phyloP scores from a whole-genome alignment of 169 alveolate species.

The Babesia bigemina region DNA sequence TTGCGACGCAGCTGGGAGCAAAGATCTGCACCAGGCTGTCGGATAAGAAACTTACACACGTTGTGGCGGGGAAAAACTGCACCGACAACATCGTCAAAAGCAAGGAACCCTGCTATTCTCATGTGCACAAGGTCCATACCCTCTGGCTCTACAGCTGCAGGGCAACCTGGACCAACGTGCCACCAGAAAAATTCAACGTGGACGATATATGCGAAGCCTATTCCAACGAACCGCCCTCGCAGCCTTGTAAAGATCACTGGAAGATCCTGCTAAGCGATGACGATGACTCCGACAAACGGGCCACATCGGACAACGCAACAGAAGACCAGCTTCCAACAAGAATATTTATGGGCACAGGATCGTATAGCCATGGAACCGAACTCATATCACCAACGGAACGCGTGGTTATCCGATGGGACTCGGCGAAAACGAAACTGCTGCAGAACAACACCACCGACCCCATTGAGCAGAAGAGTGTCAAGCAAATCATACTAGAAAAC shows the following conservation, averaged over 20 bases:
- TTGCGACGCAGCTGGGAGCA: conserved; percentile 87
- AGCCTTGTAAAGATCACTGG: conserved; percentile 90
- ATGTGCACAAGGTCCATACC: conserved; percentile 85
- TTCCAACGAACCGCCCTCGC: conserved; percentile 84
- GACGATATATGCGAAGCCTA: conserved; percentile 85
- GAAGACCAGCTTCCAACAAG: conserved; percentile 76
- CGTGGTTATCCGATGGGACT: conserved; percentile 81
- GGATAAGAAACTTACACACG: conserved; percentile 84
- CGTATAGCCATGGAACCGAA: conserved; percentile 85
- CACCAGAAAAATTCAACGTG: conserved; percentile 81
- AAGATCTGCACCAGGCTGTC: conserved; percentile 77
- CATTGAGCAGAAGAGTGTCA: conserved; percentile 23
- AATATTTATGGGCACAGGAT: conserved; percentile 84
- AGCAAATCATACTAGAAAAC: conserved; percentile 32
- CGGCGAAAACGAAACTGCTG: conserved; percentile 77
- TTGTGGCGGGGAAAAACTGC: conserved; percentile 88
- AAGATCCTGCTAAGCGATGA: conserved; percentile 53
- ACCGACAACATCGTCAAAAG: conserved; percentile 85
- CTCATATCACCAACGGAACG: conserved; percentile 81
- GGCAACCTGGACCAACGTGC: conserved; percentile 82
- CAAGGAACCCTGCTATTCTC: conserved; percentile 74
- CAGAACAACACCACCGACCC: conserved; percentile 61
- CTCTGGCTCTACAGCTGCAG: conserved; percentile 90
- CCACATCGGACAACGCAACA: conserved; percentile 59
- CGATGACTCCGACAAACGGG: conserved; percentile 36